Conservation (phyloP, 179 eudicot species). For the Pouteria campechiana region DNA sequence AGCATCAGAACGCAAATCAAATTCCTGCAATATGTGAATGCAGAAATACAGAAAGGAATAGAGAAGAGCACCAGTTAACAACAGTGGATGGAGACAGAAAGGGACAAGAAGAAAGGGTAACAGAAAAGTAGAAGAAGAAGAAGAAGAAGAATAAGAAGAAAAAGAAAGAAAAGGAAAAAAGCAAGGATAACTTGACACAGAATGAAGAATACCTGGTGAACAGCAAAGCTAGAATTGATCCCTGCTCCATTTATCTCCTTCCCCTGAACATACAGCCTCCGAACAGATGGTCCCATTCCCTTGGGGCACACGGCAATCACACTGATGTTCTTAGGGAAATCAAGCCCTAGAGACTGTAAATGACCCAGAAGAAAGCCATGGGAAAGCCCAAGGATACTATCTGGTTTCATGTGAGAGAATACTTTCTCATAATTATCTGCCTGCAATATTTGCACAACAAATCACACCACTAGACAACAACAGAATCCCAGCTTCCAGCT, state of each 20-base stretch:
- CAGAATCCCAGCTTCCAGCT: no score
- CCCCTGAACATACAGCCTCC: slow-evolving; percentile 95
- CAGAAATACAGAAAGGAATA: neutral
- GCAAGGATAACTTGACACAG: no score
- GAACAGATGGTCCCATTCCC: slow-evolving; percentile 99
- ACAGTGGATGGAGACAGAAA: no score
- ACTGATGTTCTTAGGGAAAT: slow-evolving; percentile 84
- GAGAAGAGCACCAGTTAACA: no score
- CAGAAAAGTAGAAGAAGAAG: no score
- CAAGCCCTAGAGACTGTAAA: slow-evolving; percentile 75
- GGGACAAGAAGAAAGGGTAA: no score
- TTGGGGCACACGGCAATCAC: slow-evolving; percentile 97
- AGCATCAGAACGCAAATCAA: no score
- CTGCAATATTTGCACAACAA: no score
- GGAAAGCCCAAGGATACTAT: slow-evolving; percentile 94
- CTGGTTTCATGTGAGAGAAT: slow-evolving; percentile 91
- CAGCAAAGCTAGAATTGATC: slow-evolving; percentile 91
- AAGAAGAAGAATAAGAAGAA: no score
- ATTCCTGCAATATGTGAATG: no score
- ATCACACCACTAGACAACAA: no score
- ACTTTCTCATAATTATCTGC: slow-evolving; percentile 87
- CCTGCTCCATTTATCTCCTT: slow-evolving; percentile 96
- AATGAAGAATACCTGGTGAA: slow-evolving; percentile 65
- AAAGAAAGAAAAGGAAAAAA: no score
- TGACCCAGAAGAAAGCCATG: slow-evolving; percentile 98